Percentiles rank a stretch among this genome's conserved stretches.
Evolutionary conservation across 352 stramenopile genomes (phyloP).

Genomic region (Thraustotheca clavata): DNA sequence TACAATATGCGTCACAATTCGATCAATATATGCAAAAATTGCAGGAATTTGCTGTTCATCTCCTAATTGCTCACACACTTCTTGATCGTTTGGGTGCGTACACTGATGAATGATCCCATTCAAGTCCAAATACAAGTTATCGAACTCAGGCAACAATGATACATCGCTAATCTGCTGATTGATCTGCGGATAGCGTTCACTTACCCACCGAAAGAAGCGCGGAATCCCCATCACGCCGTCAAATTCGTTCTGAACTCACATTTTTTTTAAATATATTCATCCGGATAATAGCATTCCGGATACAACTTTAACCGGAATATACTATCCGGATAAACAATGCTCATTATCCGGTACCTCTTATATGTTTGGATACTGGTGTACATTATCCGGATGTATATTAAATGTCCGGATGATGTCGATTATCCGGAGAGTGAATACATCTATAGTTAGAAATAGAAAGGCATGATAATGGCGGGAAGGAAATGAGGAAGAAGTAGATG

Average conservation of each 20-base stretch:
- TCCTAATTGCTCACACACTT: constrained; percentile 84
- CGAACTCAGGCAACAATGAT: constrained; percentile 96
- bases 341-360: no score
- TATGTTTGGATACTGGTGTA: no score
- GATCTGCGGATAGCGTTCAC: constrained; percentile 97
- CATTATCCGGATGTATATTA: no score
- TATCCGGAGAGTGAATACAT: no score
- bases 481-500: no score
- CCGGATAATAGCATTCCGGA: no score
- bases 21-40: constrained; percentile 89
- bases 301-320: no score
- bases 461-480: no score
- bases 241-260: no score
- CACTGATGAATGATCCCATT: constrained; percentile 99
- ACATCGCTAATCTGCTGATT: constrained; percentile 97
- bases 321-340: no score
- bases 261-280: not conserved
- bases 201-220: constrained; percentile 91
- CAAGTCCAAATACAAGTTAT: constrained; percentile 99
- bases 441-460: no score
- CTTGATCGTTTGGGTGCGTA: constrained; percentile 95
- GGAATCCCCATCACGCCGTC: constrained; percentile 90
- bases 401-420: no score
- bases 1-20: constrained; percentile 95
- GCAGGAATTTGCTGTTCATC: constrained; percentile 92